Evolutionary conservation across 2,329 filamentous ascomycete genomes (phyloP).

Genomic region (Hypoxylon sp.): DNA sequence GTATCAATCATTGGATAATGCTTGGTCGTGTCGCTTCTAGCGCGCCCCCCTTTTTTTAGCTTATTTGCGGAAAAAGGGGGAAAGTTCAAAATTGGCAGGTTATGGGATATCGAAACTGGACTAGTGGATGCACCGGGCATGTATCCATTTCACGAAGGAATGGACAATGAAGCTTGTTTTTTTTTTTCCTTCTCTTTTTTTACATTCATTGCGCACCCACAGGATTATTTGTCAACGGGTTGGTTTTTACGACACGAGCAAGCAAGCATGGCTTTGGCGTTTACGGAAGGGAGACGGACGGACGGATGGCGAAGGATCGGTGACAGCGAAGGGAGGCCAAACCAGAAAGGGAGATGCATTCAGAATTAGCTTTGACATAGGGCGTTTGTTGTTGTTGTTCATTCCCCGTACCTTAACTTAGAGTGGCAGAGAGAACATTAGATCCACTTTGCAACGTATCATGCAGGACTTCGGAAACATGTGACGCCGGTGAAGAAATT

Average conservation of each 20-base stretch:
- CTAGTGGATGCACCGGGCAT: slow-evolving; percentile 27
- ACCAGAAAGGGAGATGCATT: background rate
- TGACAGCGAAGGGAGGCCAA: background rate
- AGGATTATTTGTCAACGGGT: slow-evolving; percentile 7
- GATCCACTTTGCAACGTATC: background rate
- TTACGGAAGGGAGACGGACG: slow-evolving; percentile 9
- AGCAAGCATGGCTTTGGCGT: slow-evolving; percentile 42
- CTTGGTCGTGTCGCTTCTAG: slow-evolving; percentile 15
- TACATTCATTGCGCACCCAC: background rate
- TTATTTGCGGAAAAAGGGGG: background rate
- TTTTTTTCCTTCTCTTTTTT: background rate
- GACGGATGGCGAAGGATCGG: background rate
- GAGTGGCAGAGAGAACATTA: background rate
- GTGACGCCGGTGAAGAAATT: background rate
- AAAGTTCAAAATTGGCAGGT: slow-evolving; percentile 5
- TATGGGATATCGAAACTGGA: slow-evolving; percentile 27
- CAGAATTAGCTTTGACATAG: background rate
- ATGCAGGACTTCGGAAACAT: background rate
- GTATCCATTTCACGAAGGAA: slow-evolving; percentile 32
- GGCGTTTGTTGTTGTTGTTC: background rate
- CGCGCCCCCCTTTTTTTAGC: background rate
- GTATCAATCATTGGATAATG: slow-evolving; percentile 20
- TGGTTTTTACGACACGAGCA: slow-evolving; percentile 25
- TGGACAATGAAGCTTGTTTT: slow-evolving; percentile 24
- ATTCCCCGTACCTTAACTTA: background rate